A percentile compares a stretch with the other conserved stretches of the same genome.
Conservation (phyloP, 257 asterid species). For the Forsythia viridissima region DNA sequence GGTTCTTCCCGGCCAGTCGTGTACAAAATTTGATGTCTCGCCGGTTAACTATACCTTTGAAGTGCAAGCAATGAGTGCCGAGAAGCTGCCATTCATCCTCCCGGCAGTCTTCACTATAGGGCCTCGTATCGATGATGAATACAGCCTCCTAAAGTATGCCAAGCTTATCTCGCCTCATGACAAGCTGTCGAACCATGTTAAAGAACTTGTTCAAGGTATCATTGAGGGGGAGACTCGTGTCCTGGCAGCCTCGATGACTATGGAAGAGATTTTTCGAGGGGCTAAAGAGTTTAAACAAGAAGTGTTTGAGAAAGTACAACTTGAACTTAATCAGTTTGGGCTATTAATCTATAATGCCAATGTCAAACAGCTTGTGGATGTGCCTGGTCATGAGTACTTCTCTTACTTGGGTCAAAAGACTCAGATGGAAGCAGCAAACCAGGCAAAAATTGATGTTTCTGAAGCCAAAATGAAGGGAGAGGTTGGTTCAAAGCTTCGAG, state of each 20-base stretch:
- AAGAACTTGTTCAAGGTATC: conserved; percentile 61
- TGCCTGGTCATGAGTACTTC: conserved; percentile 65
- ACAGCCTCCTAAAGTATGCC: conserved; percentile 52
- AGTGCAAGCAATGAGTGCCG: conserved; percentile 80
- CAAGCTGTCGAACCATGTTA: conserved; percentile 56
- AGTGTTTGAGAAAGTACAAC: conserved; percentile 64
- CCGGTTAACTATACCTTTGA: conserved; percentile 74
- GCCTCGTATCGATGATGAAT: conserved; percentile 47
- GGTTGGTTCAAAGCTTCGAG: conserved; percentile 49
- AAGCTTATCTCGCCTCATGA: conserved; percentile 66
- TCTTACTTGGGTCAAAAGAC: conserved; percentile 66
- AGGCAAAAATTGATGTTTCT: conserved; percentile 55
- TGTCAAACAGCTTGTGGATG: conserved; percentile 71
- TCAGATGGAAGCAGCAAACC: conserved; percentile 71
- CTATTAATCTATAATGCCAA: conserved; percentile 68
- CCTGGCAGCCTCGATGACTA: conserved; percentile 71
- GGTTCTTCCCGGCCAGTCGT: conserved; percentile 59
- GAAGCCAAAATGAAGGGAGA: conserved; percentile 77
- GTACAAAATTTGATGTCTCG: conserved; percentile 43
- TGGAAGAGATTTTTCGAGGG: conserved; percentile 62
- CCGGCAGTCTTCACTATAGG: conserved; percentile 81
- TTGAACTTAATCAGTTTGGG: conserved; percentile 63
- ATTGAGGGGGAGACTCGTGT: conserved; percentile 78
- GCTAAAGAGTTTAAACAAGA: conserved; percentile 61
- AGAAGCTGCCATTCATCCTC: conserved; percentile 68